Conservation (phyloP, 768 basidiomycete genomes). For the Podaxis sp. region DNA sequence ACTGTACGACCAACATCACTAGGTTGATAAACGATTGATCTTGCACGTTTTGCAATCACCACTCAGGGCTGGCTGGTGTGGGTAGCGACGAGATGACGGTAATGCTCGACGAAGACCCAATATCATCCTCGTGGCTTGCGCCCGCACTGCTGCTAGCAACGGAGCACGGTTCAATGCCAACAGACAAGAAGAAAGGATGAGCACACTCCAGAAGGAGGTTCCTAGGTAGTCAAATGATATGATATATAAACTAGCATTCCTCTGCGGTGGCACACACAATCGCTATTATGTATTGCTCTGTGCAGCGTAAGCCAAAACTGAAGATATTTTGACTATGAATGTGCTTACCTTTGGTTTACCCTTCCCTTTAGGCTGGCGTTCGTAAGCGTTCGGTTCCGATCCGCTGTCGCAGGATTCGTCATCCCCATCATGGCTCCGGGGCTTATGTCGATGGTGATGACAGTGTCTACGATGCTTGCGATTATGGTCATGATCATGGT, state of each 20-base stretch:
- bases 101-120: too few species aligned
- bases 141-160: too few species aligned
- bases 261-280: background rate
- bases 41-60: too few species aligned
- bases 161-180: too few species aligned
- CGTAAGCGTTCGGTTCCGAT: slow-evolving; percentile 49
- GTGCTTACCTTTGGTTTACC: slow-evolving; percentile 30
- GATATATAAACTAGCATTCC: background rate
- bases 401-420: slow-evolving; percentile 17
- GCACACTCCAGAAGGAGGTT: too few species aligned
- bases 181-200: too few species aligned
- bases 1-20: too few species aligned
- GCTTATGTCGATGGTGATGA: slow-evolving; percentile 12
- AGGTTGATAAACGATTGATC: too few species aligned
- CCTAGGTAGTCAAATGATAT: background rate
- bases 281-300: background rate
- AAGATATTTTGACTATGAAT: background rate
- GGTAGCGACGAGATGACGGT: too few species aligned
- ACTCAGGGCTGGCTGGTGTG: too few species aligned
- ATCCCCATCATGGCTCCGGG: slow-evolving; percentile 4
- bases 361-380: slow-evolving; percentile 37
- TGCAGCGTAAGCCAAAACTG: background rate
- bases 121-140: too few species aligned
- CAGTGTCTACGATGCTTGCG: background rate
- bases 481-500: slow-evolving; percentile 15